A percentile compares a stretch with the other conserved stretches of the same genome.
Conservation (phyloP, 805 yeast species). For the Kuraishia hungarica region DNA sequence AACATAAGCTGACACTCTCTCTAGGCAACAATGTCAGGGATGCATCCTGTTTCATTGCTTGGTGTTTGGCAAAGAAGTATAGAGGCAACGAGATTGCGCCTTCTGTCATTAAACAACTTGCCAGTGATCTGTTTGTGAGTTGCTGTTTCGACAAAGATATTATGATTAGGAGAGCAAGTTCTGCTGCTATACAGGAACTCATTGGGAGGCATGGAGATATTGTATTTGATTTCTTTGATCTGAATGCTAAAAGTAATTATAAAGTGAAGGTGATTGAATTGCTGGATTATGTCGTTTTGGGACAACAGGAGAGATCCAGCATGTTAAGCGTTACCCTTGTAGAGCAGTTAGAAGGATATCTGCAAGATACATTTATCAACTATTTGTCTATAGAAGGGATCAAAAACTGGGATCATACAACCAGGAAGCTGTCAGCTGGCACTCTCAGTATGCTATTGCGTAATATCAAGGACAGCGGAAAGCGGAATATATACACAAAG, state of each 20-base stretch:
- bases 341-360: slow-evolving; percentile 6
- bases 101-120: slow-evolving; percentile 11
- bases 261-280: slow-evolving; percentile 48
- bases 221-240: slow-evolving; percentile 18
- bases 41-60: slow-evolving; percentile 74
- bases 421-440: slow-evolving; percentile 31
- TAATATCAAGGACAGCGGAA: neutral
- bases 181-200: slow-evolving; percentile 83
- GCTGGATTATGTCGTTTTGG: slow-evolving; percentile 43
- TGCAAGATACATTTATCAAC: slow-evolving; percentile 19
- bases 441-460: slow-evolving; percentile 20
- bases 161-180: slow-evolving; percentile 68
- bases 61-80: slow-evolving; percentile 57
- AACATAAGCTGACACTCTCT: slow-evolving; percentile 38
- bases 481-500: neutral
- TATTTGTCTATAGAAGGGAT: slow-evolving; percentile 24
- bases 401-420: slow-evolving; percentile 29
- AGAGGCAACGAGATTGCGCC: slow-evolving; percentile 11
- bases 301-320: slow-evolving; percentile 32
- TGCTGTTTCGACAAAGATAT: slow-evolving; percentile 68
- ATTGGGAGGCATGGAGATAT: slow-evolving; percentile 62
- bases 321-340: slow-evolving; percentile 9
- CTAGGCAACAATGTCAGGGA: slow-evolving; percentile 71
- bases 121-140: slow-evolving; percentile 35
- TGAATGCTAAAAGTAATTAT: slow-evolving; percentile 18